A percentile compares a stretch with the other conserved stretches of the same genome.
phyloP scores from a whole-genome alignment of 257 asterid genomes.

The Ilex asprella region DNA sequence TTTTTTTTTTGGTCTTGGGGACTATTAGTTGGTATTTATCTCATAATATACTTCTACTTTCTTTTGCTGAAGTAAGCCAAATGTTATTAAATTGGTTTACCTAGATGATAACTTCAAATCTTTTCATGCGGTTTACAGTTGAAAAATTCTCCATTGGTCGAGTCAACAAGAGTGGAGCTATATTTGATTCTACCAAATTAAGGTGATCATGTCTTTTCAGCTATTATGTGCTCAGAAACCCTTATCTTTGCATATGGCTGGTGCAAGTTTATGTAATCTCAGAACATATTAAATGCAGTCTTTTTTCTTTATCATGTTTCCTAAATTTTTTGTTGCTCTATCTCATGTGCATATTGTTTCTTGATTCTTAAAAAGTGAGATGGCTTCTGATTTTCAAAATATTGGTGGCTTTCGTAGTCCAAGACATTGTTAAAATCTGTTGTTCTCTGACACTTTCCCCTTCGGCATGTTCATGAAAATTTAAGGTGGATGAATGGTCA shows the following conservation, averaged over 20 bases:
- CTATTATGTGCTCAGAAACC: slow-evolving; percentile 2
- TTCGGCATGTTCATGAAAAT: slow-evolving; percentile 20
- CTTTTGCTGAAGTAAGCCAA: too few species aligned
- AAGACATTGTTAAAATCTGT: slow-evolving; percentile 11
- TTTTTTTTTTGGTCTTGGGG: slow-evolving; percentile 4
- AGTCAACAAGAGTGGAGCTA: slow-evolving; percentile 87
- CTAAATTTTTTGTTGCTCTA: background rate
- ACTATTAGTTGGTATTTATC: too few species aligned
- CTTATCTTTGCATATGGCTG: slow-evolving; percentile 5
- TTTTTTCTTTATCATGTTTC: background rate
- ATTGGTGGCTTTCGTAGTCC: background rate
- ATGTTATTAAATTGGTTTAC: too few species aligned
- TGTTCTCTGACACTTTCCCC: slow-evolving; percentile 12
- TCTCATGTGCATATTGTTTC: slow-evolving; percentile 1
- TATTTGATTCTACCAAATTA: slow-evolving; percentile 77
- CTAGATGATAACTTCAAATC: background rate
- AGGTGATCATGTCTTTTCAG: slow-evolving; percentile 39
- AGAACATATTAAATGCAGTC: slow-evolving; percentile 7
- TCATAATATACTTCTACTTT: too few species aligned
- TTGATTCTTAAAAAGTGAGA: slow-evolving; percentile 4
- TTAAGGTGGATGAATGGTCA: slow-evolving; percentile 98
- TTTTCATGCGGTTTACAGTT: slow-evolving; percentile 45
- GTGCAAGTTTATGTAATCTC: slow-evolving; percentile 4
- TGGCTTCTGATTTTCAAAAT: too few species aligned
- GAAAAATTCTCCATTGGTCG: slow-evolving; percentile 85